Conservation (phyloP, 768 basidiomycete species). For the Amanita brunnescens region DNA sequence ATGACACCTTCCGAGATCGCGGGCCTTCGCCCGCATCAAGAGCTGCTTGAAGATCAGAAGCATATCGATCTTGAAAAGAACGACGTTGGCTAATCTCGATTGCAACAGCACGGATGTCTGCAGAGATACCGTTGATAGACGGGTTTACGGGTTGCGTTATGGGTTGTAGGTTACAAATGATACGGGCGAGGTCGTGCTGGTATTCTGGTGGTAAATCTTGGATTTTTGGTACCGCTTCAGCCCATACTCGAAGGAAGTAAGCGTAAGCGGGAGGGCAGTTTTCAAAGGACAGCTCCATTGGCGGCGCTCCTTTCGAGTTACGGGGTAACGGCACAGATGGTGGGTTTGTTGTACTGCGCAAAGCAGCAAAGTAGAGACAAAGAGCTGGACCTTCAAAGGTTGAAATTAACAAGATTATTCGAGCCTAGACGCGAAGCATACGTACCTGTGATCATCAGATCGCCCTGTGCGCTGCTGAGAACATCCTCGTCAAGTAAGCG, state of each 20-base stretch:
- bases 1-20: slow-evolving; percentile 38
- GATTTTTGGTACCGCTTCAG: slow-evolving; percentile 52
- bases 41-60: slow-evolving; percentile 66
- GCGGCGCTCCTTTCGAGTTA: slow-evolving; percentile 32
- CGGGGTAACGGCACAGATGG: slow-evolving; percentile 78
- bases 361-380: slow-evolving; percentile 78
- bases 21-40: slow-evolving; percentile 52
- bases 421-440: not conserved
- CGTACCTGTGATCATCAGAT: slow-evolving; percentile 79
- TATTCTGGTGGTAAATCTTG: slow-evolving; percentile 52
- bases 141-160: slow-evolving; percentile 32
- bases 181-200: slow-evolving; percentile 76
- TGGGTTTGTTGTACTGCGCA: slow-evolving; percentile 65
- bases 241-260: slow-evolving; percentile 69
- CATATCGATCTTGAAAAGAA: slow-evolving; percentile 77
- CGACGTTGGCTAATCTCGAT: slow-evolving; percentile 83
- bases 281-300: slow-evolving; percentile 48
- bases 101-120: slow-evolving; percentile 76
- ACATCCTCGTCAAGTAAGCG: slow-evolving; percentile 62
- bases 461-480: slow-evolving; percentile 68
- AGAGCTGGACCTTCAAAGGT: slow-evolving; percentile 61
- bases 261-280: slow-evolving; percentile 69
- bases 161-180: slow-evolving; percentile 60
- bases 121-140: slow-evolving; percentile 53
- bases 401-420: not conserved